Base-by-base conservation (phyloP, 1,284 basidiomycete species). In the Austroboletus sp. region DNA sequence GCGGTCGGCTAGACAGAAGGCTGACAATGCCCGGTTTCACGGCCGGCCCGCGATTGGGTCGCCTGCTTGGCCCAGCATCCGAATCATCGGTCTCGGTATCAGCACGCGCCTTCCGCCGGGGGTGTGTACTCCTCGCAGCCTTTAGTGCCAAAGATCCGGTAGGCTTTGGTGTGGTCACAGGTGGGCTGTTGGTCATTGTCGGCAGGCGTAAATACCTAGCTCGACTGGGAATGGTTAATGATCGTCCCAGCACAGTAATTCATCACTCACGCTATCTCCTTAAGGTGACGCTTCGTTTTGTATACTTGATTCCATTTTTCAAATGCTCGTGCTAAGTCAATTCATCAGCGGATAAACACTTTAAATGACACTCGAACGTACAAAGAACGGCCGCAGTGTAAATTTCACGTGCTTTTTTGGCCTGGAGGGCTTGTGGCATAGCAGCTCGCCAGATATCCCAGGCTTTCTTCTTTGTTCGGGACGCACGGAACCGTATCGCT, bases 201-300 rank as follows among this genome's bases (percentile, higher is more conserved):
- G 85, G 82, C 21, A 89, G 70, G 46, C 82, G 79, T 47, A 89
- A 73, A 65, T 85, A 85, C 53, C 85, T 70, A 33, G 78, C 78
- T 36, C 79, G 79, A 45, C 78, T 80, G 40, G 44, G 26, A 36
- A 48, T 17, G 42, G 42, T 54, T 53, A 54, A 47, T 56, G 51
- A 55, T 48, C 46, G 47, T 57, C 57, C 46, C 15, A 32, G 43
- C 38, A 44, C 40, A 33, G 51, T 16, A 43, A 45, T 33, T 31
- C 38, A 43, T 53, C 44, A 78, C 85, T 71, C 63, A 89, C 86
- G 83, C 84, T 44, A 88, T 81, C 46, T 87, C 85, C 63, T 87
- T 88, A 33, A 84, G 72, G 34, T 82, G 80, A 32, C 81, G 73
- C 60, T 83, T 86, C 16, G 77, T 79, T 58, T 75, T 75, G 56